Evolutionary conservation across 768 basidiomycete genomes (phyloP), one percentile per base, ranked within the genome.

Genomic region (Trametes cinnabarina): DNA sequence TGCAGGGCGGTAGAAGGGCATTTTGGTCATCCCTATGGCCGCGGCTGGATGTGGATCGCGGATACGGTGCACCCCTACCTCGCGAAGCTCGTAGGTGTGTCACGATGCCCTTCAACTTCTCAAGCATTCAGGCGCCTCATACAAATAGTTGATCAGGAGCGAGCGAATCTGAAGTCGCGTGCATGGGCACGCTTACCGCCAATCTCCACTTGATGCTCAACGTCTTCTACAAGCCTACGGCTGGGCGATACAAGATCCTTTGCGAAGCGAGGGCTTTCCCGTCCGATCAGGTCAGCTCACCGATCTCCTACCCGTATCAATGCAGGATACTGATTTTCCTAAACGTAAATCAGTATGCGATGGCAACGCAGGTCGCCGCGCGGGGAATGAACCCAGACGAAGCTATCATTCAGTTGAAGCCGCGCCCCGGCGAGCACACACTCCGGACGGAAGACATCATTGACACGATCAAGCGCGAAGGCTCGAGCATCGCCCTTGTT

Each of bases 171-270:
- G 97, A 99, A 81, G 91, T 98, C 47, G 93, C 91, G 17, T 94
- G 92, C 73, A 98, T 98, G 87, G 87, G 91, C 71, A 93, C 94
- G 48, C 75, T 98, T 71, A 99, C 97, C 44, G 85, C 86, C 65
- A 99, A 99, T 77, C 81, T 99, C 57, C 94, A 99, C 77, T 84
- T 95, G 60, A 86, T 97, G 84, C 91, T 98, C 85, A 82, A 86
- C 69, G 85, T 86, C 23, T 98, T 99, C 75, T 98, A 98, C 75
- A 86, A 88, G 57, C 97, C 97, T 19, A 93, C 90, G 25, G 67
- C 81, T 52, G 79, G 79, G 62, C 85, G 94, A 51, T 94, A 82
- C 79, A 98, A 95, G 80, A 94, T 99, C 70, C 77, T 99, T 56
- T 96, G 92, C 75, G 97, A 99, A 77, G 85, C 86, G 40, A 87